Base-by-base conservation (phyloP, 176 grass and related monocot genomes). In the Hordeum marinum region DNA sequence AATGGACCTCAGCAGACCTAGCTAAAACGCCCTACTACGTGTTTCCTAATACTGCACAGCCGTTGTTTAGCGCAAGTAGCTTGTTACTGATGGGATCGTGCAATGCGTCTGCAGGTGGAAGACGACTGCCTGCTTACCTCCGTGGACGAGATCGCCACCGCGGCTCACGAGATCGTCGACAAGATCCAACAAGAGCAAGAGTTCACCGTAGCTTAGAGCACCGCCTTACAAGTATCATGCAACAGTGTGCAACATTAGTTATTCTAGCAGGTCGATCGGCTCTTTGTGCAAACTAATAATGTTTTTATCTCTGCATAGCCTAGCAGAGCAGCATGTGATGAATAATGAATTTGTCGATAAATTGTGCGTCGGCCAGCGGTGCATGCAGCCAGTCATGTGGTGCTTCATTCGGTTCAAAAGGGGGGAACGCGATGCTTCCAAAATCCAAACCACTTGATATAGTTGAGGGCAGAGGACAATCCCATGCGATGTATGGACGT, bases 111-210 rank as follows among this genome's bases (percentile, higher is more conserved):
- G 78, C 88, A 96, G 94, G 94, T 96, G 14, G 89, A 94, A 37
- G 91, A 94, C 73, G 89, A 94, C 70, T 94, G 91, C 86, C 91
- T 86, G 68, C 80, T 94, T 50, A 89, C 78, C 35, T 94, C 87
- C 35, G 91, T 96, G 57, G 94, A 92, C 50, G 94, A 91, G 82
- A 97, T 97, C 63, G 94, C 94, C 52, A 84, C 89, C 15, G 79
- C 70, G 5, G 85, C 84, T 60, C 86, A 97, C 86, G 85, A 88
- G 81, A 94, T 97, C 87, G 40, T 97, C 25, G 89, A 89, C 75
- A 94, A 64, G 78, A 90, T 90, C 27, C 80, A 94, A 24, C 57
- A 90, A 61, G 94, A 96, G 71, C 84, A 87, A 39, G 80, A 75
- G 4, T 8, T 26, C 6, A 14, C 36, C 7, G 29, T 29, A 29